A percentile compares a stretch with the other conserved stretches of the same genome.
Conservation (phyloP, 2,329 filamentous ascomycete species). For the Aureobasidium sp. region DNA sequence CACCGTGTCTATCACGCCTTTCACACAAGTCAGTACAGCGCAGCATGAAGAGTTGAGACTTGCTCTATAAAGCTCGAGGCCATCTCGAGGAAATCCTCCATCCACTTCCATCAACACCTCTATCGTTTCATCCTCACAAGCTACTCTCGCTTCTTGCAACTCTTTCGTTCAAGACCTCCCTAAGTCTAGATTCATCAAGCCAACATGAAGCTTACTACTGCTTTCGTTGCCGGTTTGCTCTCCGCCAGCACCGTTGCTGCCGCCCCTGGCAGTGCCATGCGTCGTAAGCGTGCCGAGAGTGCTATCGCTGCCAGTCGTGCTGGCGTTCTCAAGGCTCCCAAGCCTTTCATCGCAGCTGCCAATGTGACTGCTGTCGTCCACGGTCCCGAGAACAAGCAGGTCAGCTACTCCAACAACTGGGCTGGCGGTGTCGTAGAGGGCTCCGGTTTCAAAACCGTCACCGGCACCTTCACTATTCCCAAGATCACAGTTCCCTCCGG, state of each 20-base stretch:
- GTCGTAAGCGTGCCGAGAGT: conserved; percentile 24
- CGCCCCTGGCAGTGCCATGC: conserved; percentile 37
- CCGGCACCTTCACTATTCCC: conserved; percentile 46
- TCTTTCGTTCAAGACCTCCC: not conserved
- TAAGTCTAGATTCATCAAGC: not conserved
- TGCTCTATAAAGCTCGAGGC: not conserved
- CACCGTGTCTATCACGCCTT: not conserved
- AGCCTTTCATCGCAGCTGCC: conserved; percentile 22
- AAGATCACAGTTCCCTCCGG: conserved; percentile 35
- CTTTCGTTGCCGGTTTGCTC: conserved; percentile 28
- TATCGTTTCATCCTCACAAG: not conserved
- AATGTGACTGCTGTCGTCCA: conserved; percentile 20
- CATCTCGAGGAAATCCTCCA: not conserved
- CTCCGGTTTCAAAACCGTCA: conserved; percentile 44
- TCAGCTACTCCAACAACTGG: conserved; percentile 50
- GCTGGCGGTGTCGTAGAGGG: conserved; percentile 48
- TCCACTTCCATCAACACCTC: not conserved
- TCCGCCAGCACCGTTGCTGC: conserved; percentile 36
- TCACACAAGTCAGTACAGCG: no score
- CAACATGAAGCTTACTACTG: conserved; percentile 41
- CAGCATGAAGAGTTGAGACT: no score
- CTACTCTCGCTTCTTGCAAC: not conserved
- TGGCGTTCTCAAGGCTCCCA: conserved; percentile 21
- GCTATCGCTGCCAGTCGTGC: conserved; percentile 15
- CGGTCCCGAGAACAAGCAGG: conserved; percentile 31